phyloP scores from a whole-genome alignment of 129 eudicot species.

The Flaveria robusta region DNA sequence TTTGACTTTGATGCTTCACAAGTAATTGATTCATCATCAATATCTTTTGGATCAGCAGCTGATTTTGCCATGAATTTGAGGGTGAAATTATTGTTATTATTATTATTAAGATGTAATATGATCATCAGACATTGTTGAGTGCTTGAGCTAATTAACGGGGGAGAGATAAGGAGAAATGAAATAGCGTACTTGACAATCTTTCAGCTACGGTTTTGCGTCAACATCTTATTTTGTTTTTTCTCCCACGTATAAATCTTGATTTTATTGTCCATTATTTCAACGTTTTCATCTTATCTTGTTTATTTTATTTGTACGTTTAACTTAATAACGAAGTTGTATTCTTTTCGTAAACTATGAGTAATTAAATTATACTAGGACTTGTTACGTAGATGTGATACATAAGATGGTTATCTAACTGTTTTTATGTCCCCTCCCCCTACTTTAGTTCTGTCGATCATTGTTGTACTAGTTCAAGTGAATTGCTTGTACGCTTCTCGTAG shows the following conservation, averaged over 20 bases:
- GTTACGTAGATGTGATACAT: no score
- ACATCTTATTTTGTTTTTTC: constrained; percentile 23
- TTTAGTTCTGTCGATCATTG: no score
- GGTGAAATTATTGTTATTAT: not conserved
- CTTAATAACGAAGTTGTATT: not conserved
- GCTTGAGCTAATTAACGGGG: not conserved
- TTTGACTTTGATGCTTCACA: constrained; percentile 28
- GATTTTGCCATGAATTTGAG: constrained; percentile 22
- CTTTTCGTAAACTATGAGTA: no score
- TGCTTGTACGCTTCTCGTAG: no score
- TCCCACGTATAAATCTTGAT: constrained; percentile 8
- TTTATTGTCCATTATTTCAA: constrained; percentile 13
- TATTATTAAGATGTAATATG: not conserved
- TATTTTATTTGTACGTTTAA: not conserved
- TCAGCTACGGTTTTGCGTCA: not conserved
- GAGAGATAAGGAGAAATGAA: constrained; percentile 8
- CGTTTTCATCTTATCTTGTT: not conserved
- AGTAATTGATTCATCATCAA: constrained; percentile 2
- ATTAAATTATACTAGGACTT: no score
- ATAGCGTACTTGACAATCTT: constrained; percentile 31
- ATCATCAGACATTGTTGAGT: not conserved
- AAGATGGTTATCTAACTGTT: no score
- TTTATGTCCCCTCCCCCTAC: no score
- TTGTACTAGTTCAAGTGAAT: no score
- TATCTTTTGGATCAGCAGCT: not conserved